Percentiles rank a stretch among this genome's conserved stretches.
Evolutionary conservation across 306 rosid genomes (phyloP).

Genomic region (Ormosia semicastrata): DNA sequence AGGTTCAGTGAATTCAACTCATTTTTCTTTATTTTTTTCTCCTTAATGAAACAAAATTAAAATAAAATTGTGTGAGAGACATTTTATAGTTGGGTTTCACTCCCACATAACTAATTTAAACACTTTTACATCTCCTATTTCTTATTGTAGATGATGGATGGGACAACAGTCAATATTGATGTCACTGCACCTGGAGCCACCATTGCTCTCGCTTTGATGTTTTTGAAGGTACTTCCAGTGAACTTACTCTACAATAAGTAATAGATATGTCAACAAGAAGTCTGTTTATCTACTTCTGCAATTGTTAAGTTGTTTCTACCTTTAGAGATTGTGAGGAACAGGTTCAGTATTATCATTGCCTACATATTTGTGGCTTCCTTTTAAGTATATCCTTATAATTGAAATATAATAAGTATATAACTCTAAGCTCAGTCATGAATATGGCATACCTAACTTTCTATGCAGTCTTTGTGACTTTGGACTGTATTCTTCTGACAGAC

Average conservation of each 20-base stretch:
- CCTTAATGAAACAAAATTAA: neutral
- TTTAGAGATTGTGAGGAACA: slow-evolving; percentile 2
- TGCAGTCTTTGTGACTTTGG: slow-evolving; percentile 31
- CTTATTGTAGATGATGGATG: slow-evolving; percentile 83
- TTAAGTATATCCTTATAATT: neutral
- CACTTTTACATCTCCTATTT: slow-evolving; percentile 16
- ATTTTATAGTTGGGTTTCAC: neutral
- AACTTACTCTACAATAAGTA: slow-evolving; percentile 22
- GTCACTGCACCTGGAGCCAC: slow-evolving; percentile 97
- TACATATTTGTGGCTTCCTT: slow-evolving; percentile 11
- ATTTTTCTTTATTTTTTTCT: neutral
- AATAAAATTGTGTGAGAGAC: slow-evolving; percentile 4
- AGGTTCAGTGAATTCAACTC: slow-evolving; percentile 53
- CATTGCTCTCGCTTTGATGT: slow-evolving; percentile 91
- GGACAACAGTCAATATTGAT: slow-evolving; percentile 78
- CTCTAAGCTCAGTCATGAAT: neutral
- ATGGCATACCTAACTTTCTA: slow-evolving; percentile 14
- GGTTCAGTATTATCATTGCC: slow-evolving; percentile 12
- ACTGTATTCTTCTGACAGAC: slow-evolving; percentile 57
- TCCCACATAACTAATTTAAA: slow-evolving; percentile 21
- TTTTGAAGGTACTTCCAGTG: slow-evolving; percentile 63
- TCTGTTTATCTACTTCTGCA: slow-evolving; percentile 25
- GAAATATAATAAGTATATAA: neutral
- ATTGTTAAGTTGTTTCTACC: slow-evolving; percentile 9
- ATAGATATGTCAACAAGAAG: slow-evolving; percentile 25